Base-by-base conservation (phyloP, 164 flowering plant genomes). In the Saururus chinensis region DNA sequence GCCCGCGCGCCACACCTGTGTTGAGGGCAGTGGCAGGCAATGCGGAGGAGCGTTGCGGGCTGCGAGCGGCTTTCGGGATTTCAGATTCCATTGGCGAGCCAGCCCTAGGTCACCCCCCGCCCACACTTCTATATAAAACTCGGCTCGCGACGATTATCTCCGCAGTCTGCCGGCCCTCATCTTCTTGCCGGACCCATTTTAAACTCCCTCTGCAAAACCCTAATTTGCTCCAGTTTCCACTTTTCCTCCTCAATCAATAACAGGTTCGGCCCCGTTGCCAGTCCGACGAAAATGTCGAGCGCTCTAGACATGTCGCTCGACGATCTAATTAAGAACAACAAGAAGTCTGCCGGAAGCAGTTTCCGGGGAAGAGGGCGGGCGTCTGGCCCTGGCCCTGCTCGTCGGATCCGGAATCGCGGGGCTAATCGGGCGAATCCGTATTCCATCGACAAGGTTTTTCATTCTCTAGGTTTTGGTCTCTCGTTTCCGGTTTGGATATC, bases 321-420 rank as follows among this genome's bases (percentile, higher is more conserved):
- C 64, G 98, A 92, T 62, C 75, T 92, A 56, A 92, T 92, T 68
- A 87, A 87, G 75, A 82, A 12, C 72, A 92, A 81, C 82, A 85
- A 81, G 60, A 81, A 77, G 59, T 71, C 92, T 40, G 78, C 84
- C 19, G 79, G 75, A 7, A 62, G 60, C 10, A 53, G 54, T 9
- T 58, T 59, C 56, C 57, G 75, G 9, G 67, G 70, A 9, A 57
- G 74, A 45, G 72, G 75, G 12, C 49, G 86, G 6, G 81, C 79
- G 55, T 71, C 84, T 0, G 82, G 85, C 25, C 69, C 88, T 20
- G 98, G 96, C 19, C 96, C 98, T 0, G 74, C 83, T 20, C 92
- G 96, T 19, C 80, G 95, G 37, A 21, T 71, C 58, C 67, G 75
- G n/a, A 86, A 86, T 45, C 96, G 98, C 17, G 75, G 56, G 1